Evolutionary conservation across 257 asterid genomes (phyloP), one percentile per base, ranked within the genome.

Genomic region (Ocimum tenuiflorum): DNA sequence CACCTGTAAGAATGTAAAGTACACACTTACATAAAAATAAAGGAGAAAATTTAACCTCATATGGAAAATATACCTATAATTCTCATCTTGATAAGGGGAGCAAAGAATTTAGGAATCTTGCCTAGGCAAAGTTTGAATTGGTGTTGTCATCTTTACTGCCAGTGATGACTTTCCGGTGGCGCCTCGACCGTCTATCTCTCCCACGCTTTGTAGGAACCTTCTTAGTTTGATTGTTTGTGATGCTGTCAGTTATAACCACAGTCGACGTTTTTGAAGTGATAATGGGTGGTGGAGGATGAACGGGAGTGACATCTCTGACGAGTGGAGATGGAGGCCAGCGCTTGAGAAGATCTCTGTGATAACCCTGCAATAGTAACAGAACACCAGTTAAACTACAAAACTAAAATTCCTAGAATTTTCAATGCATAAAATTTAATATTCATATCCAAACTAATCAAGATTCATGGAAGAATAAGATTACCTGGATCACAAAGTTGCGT

Each of bases 401-500:
- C 2, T 11, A 41, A 14, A 24, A n/a, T n/a, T 24, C 4, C 31
- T 24, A 24, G 31, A 1, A 24, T 24, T 24, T 24, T 24, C 31
- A 24, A 24, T 24, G 4, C 31, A 24, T 24, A 24, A 4, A 4
- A 24, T 24, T 24, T 24, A 24, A 4, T 24, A 1, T 24, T n/a
- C n/a, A n/a, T n/a, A n/a, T n/a, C n/a, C n/a, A n/a, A n/a, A n/a
- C n/a, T n/a, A n/a, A n/a, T n/a, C n/a, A 14, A 3, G 5, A 12
- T 47, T 22, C 14, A 27, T 35, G 46, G 64, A 33, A 22, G 18
- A 39, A 24, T 1, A 69, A 33, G 65, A 52, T 66, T 79, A 91
- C 98, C 98, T 91, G 98, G 74, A 88, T 60, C 24, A 91, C 96
- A 65, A 88, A 91, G 79, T 91, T 88, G 63, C 95, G 94, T 69